These are phyloP conservation scores for Fagus sylvatica DNA, from an alignment of 306 rosid species.

Conservation along the genomic window DNA sequence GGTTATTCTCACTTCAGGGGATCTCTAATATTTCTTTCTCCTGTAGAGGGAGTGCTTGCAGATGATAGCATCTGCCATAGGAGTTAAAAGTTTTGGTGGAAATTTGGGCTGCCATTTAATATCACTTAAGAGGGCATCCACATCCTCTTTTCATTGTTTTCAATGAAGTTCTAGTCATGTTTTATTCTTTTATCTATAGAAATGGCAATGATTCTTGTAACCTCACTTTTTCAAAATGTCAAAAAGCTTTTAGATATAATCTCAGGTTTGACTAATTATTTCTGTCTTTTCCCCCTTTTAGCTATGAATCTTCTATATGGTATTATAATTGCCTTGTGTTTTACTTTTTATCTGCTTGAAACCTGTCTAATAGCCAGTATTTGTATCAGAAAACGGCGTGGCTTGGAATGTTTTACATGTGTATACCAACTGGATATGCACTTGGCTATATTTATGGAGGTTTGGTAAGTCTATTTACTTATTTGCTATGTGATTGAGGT, in stretches of 20 bases:
- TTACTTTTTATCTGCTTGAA: conserved; percentile 6
- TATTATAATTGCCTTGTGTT: neutral
- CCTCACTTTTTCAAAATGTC: conserved; percentile 5
- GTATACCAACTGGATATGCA: conserved; percentile 84
- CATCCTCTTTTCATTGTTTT: neutral
- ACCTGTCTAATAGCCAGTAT: conserved; percentile 25
- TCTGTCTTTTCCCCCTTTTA: conserved; percentile 15
- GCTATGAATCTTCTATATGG: conserved; percentile 3
- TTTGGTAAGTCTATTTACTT: conserved; percentile 51
- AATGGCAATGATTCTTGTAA: neutral
- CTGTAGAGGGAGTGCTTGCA: neutral
- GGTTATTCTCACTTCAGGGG: neutral
- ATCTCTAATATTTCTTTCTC: neutral
- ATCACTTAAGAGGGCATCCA: neutral
- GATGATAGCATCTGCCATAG: neutral
- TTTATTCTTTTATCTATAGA: no score
- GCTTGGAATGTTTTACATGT: conserved; percentile 80
- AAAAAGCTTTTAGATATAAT: conserved; percentile 1
- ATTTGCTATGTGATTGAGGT: neutral
- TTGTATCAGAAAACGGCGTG: conserved; percentile 69
- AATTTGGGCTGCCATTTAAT: neutral
- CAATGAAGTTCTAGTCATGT: no score
- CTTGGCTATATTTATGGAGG: conserved; percentile 86
- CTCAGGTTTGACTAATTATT: neutral
- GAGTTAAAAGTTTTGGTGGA: neutral